Evolutionary conservation across 768 basidiomycete species (phyloP), one percentile per base, ranked within the genome.

Genomic region (Lactarius sp.): DNA sequence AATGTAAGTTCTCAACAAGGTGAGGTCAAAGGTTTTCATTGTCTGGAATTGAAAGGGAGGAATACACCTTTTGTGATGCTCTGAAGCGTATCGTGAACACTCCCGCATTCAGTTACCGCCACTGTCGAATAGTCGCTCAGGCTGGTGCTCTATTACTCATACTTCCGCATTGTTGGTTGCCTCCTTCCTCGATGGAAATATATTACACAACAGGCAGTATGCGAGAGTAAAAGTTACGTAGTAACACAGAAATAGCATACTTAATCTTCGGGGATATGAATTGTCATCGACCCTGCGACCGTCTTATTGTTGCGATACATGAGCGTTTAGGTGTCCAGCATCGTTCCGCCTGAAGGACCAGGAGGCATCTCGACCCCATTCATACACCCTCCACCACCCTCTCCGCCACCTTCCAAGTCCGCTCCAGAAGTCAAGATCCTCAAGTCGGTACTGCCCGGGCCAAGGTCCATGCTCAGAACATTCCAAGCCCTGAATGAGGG

Each of bases 261-360:
- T 20, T 20, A 47, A 20, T 5, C 1, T 9, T 47, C 46, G 46
- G 20, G 42, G 46, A n/a, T 8, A 20, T 6, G 46, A 13, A 52
- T 8, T 42, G 7, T 56, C 59, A 51, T 51, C 56, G 27, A 3
- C 61, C 57, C 54, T 57, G 12, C 41, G 64, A 36, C 67, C 61
- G 20, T 47, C 61, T 61, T 56, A 27, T 56, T 57, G 18, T 20
- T 66, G 3, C 59, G 65, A 27, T 60, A 52, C 56, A 68, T 20
- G 16, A 63, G 64, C 20, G 66, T 59, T 16, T 49, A 58, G 66
- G 63, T 57, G 14, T 58, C 66, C 47, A 41, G 14, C 34, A 53
- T 56, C 39, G 63, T 54, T 41, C 36, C 51, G 3, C 51, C 42
- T 9, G 51, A 16, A 14, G 56, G 20, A 10, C n/a, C 51, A 22